Percentiles rank a stretch among this genome's conserved stretches.
Evolutionary conservation across 805 yeast genomes (phyloP).

Genomic region (Myxozyma vanderwaltii): DNA sequence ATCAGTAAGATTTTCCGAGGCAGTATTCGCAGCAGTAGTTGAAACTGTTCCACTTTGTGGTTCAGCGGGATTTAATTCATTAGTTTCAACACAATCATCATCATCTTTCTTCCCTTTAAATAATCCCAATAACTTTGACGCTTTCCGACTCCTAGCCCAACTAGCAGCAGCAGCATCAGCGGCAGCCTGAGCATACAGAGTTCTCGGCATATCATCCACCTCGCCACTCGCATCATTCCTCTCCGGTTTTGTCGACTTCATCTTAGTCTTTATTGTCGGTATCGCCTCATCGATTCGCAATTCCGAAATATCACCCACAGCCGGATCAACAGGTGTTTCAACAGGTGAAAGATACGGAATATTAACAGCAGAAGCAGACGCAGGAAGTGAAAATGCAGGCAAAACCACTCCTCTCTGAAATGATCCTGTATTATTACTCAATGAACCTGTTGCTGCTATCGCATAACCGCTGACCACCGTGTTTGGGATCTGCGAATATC

Average conservation of each 20-base stretch:
- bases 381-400: slow-evolving; percentile 32
- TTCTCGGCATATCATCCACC: background rate
- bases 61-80: background rate
- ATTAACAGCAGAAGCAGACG: slow-evolving; percentile 21
- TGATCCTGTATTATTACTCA: no score
- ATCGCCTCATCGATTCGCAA: background rate
- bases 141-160: slow-evolving; percentile 40
- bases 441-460: no score
- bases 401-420: slow-evolving; percentile 10
- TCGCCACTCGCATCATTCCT: background rate
- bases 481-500: no score
- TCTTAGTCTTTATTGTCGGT: background rate
- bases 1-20: background rate
- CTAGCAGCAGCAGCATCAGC: slow-evolving; percentile 31
- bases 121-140: slow-evolving; percentile 45
- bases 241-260: background rate
- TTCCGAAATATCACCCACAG: background rate
- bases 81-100: background rate
- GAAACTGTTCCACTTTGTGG: no score
- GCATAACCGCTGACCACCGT: background rate
- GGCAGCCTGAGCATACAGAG: slow-evolving; percentile 26
- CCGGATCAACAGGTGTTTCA: slow-evolving; percentile 23
- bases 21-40: no score
- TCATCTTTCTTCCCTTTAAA: slow-evolving; percentile 19
- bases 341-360: slow-evolving; percentile 35